These are phyloP conservation scores for Cajanus cajan DNA, from an alignment of 306 rosid species.

Conservation along the genomic window DNA sequence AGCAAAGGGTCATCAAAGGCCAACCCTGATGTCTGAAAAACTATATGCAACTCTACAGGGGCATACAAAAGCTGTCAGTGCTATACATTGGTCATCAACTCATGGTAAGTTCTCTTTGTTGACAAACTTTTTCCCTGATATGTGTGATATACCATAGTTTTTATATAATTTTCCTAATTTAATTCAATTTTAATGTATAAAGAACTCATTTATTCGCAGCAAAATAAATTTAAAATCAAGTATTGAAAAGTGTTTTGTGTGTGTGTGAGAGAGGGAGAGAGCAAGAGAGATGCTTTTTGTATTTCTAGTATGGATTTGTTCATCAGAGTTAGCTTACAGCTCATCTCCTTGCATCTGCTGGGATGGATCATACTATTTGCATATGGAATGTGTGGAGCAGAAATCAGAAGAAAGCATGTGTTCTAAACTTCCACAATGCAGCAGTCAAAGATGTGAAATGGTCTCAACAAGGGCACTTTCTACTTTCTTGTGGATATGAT, in stretches of 20 bases:
- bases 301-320: conserved; percentile 47
- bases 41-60: conserved; percentile 47
- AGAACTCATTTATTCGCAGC: not conserved
- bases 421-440: conserved; percentile 59
- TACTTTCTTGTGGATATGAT: conserved; percentile 93
- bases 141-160: not conserved
- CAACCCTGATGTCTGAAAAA: conserved; percentile 41
- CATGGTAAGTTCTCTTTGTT: conserved; percentile 50
- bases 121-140: conserved; percentile 7
- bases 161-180: not conserved
- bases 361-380: conserved; percentile 77
- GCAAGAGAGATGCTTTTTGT: conserved; percentile 20
- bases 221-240: conserved; percentile 13
- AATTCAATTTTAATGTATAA: not conserved
- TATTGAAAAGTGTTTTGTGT: conserved; percentile 2
- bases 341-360: conserved; percentile 98
- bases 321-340: conserved; percentile 75
- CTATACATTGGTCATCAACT: conserved; percentile 77
- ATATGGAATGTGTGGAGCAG: conserved; percentile 90
- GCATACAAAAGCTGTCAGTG: conserved; percentile 72
- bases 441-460: conserved; percentile 84
- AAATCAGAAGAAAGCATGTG: conserved; percentile 65
- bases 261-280: not conserved
- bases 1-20: conserved; percentile 36
- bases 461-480: conserved; percentile 60